Conservation (phyloP, 140 eudicot genomes). For the Cichorium intybus region DNA sequence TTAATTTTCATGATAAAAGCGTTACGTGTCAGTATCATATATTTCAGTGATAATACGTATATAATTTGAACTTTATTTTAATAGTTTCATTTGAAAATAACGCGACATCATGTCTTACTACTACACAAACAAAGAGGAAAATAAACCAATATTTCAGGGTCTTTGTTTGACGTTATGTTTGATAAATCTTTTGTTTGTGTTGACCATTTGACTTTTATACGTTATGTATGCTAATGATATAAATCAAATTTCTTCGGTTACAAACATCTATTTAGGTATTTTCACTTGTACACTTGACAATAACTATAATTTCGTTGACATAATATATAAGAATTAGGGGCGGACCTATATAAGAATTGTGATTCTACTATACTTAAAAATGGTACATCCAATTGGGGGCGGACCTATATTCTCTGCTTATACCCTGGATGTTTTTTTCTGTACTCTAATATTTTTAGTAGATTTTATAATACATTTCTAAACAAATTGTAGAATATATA, state of each 20-base stretch:
- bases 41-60: background rate
- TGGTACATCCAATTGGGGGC: background rate
- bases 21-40: conserved; percentile 23
- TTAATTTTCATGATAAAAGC: conserved; percentile 11
- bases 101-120: conserved; percentile 21
- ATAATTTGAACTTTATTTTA: background rate
- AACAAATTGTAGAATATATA: too few species aligned
- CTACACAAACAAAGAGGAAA: conserved; percentile 5
- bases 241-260: conserved; percentile 10
- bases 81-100: conserved; percentile 3
- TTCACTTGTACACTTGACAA: background rate
- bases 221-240: background rate
- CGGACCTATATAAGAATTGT: background rate
- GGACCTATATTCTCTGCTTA: background rate
- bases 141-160: conserved; percentile 11
- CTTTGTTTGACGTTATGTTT: conserved; percentile 25
- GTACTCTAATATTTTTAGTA: too few species aligned
- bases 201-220: background rate
- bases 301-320: background rate
- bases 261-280: conserved; percentile 13
- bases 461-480: too few species aligned
- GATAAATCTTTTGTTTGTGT: background rate
- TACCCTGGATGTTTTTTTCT: too few species aligned
- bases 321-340: background rate
- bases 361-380: background rate